Conservation (phyloP, 2,329 filamentous ascomycete species). For the Nannizzia gypsea region DNA sequence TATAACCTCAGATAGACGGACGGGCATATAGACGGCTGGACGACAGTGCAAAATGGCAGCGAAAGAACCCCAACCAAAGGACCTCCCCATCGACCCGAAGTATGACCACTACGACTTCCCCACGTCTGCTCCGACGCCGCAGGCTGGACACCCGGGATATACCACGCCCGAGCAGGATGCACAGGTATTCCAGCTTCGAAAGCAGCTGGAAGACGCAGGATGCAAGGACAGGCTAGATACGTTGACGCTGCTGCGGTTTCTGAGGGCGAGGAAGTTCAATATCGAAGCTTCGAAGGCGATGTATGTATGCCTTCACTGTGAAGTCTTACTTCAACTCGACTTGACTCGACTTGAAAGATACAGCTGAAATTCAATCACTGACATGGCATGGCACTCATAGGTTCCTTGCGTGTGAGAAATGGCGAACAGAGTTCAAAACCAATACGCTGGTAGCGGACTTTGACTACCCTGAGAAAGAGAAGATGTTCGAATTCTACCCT, state of each 20-base stretch:
- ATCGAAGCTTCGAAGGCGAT: constrained; percentile 74
- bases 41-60: constrained; percentile 5
- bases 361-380: too few species aligned
- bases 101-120: constrained; percentile 96
- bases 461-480: constrained; percentile 72
- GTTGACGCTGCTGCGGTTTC: constrained; percentile 79
- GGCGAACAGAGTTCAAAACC: constrained; percentile 76
- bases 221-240: constrained; percentile 81
- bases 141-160: constrained; percentile 75
- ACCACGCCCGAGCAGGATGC: constrained; percentile 80
- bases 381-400: constrained; percentile 44
- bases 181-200: constrained; percentile 72
- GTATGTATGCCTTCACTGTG: too few species aligned
- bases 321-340: too few species aligned
- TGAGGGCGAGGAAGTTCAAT: constrained; percentile 92
- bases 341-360: too few species aligned
- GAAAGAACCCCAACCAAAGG: constrained; percentile 20
- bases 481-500: constrained; percentile 84
- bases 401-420: constrained; percentile 84
- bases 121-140: constrained; percentile 56
- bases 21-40: neutral
- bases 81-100: constrained; percentile 60
- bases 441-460: constrained; percentile 70
- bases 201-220: constrained; percentile 71
- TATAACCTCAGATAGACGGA: neutral